phyloP scores from a whole-genome alignment of 2,329 filamentous ascomycete species.

The Reticulascus tulasneorum region DNA sequence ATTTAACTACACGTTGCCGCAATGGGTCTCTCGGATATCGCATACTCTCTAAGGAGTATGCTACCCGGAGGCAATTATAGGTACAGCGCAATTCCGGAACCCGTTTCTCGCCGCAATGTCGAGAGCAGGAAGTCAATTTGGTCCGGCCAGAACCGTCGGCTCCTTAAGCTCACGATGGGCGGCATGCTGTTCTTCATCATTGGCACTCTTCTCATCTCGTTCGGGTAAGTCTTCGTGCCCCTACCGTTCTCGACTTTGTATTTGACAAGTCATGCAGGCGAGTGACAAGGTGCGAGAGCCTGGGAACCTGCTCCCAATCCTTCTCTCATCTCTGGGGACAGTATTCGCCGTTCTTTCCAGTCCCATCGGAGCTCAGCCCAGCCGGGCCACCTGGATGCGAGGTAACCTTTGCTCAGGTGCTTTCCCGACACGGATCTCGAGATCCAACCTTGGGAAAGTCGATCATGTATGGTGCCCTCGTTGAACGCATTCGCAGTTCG shows the following conservation, averaged over 20 bases:
- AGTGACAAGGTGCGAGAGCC: conserved; percentile 11
- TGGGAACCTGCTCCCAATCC: background rate
- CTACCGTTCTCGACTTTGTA: background rate
- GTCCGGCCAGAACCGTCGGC: conserved; percentile 14
- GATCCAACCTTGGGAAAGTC: conserved; percentile 72
- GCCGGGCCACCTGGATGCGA: conserved; percentile 64
- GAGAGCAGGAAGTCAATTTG: conserved; percentile 10
- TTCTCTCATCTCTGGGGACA: conserved; percentile 76
- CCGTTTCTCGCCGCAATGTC: no score
- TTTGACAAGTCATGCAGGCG: conserved; percentile 3
- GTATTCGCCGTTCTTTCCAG: conserved; percentile 80
- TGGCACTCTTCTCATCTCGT: background rate
- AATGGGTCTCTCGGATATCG: conserved; percentile 11
- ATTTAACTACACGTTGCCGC: background rate
- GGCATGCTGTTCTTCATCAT: conserved; percentile 14
- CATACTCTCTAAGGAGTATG: conserved; percentile 14
- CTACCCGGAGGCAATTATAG: conserved; percentile 18
- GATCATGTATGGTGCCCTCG: conserved; percentile 55
- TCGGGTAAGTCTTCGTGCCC: no score
- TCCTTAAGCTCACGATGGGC: conserved; percentile 17
- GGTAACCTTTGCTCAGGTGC: conserved; percentile 73
- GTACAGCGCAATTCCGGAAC: conserved; percentile 24
- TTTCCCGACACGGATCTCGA: conserved; percentile 81
- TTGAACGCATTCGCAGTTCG: conserved; percentile 60
- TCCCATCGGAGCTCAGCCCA: conserved; percentile 60